A percentile compares a stretch with the other conserved stretches of the same genome.
phyloP scores from a whole-genome alignment of 257 asterid species.

The Nicotiana undulata region DNA sequence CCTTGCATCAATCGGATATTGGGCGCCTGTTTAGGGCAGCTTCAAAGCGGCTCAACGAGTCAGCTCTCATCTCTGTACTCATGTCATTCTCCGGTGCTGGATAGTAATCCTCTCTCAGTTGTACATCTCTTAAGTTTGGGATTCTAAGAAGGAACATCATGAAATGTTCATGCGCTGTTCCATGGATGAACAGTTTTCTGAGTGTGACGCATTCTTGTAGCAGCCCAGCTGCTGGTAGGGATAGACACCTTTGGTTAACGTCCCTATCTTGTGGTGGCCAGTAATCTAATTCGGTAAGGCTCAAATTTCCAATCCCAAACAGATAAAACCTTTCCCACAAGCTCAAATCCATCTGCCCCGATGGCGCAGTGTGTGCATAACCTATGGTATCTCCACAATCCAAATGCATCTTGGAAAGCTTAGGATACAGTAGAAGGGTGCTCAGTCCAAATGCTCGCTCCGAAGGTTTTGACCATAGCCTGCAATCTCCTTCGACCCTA shows the following conservation, averaged over 20 bases:
- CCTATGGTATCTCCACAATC: constrained; percentile 86
- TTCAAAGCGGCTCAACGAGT: constrained; percentile 80
- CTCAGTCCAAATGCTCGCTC: constrained; percentile 58
- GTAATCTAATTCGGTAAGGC: constrained; percentile 61
- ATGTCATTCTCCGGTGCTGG: constrained; percentile 94
- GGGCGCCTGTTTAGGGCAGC: constrained; percentile 56
- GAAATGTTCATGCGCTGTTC: constrained; percentile 91
- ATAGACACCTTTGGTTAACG: constrained; percentile 72
- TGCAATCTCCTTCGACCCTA: constrained; percentile 86
- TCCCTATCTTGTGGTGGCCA: constrained; percentile 96
- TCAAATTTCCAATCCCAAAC: constrained; percentile 44
- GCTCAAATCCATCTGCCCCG: constrained; percentile 91
- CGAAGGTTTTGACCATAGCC: constrained; percentile 48
- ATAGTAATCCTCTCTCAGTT: constrained; percentile 82
- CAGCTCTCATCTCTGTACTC: constrained; percentile 96
- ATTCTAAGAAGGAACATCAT: constrained; percentile 48
- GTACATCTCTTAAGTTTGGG: constrained; percentile 58
- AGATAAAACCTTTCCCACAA: constrained; percentile 80
- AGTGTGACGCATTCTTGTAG: constrained; percentile 49
- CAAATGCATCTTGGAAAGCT: constrained; percentile 56
- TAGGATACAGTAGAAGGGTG: constrained; percentile 41
- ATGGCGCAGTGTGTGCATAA: constrained; percentile 80
- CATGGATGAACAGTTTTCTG: constrained; percentile 79
- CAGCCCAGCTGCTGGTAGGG: constrained; percentile 80
- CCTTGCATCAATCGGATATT: constrained; percentile 45